Percentiles rank a stretch among this genome's conserved stretches.
Conservation (phyloP, 352 stramenopile genomes). For the Phytophthora pisi region DNA sequence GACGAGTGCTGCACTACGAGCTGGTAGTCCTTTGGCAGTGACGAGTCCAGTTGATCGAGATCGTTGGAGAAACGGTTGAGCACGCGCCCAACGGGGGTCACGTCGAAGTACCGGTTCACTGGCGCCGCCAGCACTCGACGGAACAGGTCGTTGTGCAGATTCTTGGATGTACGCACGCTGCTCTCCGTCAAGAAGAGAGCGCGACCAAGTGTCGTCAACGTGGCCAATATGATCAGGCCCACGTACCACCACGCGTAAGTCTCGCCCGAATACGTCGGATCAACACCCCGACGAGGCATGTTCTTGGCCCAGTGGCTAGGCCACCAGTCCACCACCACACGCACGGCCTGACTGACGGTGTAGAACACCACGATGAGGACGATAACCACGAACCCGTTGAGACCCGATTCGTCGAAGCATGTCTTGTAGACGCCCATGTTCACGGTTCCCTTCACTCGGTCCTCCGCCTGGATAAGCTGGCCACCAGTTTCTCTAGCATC, state of each 20-base stretch:
- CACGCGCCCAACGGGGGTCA: conserved; percentile 50
- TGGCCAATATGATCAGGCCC: conserved; percentile 31
- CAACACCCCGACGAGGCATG: conserved; percentile 23
- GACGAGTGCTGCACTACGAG: conserved; percentile 25
- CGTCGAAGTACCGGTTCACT: conserved; percentile 53
- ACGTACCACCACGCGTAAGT: conserved; percentile 41
- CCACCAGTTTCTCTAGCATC: neutral
- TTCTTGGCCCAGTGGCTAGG: conserved; percentile 35
- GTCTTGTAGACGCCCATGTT: conserved; percentile 19
- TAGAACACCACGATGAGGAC: conserved; percentile 16
- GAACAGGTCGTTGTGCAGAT: conserved; percentile 42
- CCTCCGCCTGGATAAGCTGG: conserved; percentile 26
- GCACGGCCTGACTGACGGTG: conserved; percentile 21
- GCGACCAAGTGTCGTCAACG: conserved; percentile 17
- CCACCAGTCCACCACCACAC: conserved; percentile 37
- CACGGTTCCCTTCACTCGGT: conserved; percentile 37
- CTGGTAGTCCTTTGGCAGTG: conserved; percentile 47
- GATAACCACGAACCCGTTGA: conserved; percentile 22
- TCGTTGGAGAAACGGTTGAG: conserved; percentile 60
- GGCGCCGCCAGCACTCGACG: conserved; percentile 46
- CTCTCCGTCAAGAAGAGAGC: conserved; percentile 29
- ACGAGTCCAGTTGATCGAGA: conserved; percentile 49
- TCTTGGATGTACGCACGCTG: conserved; percentile 29
- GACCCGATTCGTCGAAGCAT: conserved; percentile 34
- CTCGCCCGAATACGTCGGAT: conserved; percentile 19